phyloP scores from a whole-genome alignment of 163 green algal genomes.

The Chlamydomonas reinhardtii region DNA sequence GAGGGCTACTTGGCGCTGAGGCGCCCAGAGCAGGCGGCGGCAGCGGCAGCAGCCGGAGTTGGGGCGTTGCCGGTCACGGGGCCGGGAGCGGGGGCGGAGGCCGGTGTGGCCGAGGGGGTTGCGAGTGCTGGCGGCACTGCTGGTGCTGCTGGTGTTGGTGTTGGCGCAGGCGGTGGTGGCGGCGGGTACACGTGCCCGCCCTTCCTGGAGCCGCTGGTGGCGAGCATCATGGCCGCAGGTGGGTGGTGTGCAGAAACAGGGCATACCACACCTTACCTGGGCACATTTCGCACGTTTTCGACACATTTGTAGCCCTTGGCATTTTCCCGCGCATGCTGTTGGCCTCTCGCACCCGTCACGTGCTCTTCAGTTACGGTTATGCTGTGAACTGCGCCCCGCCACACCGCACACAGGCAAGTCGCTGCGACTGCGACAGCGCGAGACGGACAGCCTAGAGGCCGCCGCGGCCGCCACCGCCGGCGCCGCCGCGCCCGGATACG shows the following conservation, averaged over 20 bases:
- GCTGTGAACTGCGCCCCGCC: too few species aligned
- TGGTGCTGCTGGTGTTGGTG: not conserved
- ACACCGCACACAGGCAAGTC: constrained; percentile 16
- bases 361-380: too few species aligned
- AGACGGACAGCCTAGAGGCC: constrained; percentile 33
- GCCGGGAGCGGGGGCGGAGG: too few species aligned
- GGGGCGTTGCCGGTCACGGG: too few species aligned
- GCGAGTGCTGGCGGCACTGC: not conserved
- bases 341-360: too few species aligned
- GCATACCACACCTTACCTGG: too few species aligned
- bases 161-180: too few species aligned
- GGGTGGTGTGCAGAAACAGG: not conserved
- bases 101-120: not conserved
- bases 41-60: not conserved
- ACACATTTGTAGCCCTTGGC: too few species aligned
- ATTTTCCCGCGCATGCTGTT: too few species aligned
- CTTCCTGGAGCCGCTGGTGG: constrained; percentile 34
- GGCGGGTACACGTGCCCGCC: constrained; percentile 12
- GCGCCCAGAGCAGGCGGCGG: not conserved
- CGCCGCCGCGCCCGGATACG: constrained; percentile 22
- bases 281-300: too few species aligned
- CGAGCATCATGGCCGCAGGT: constrained; percentile 43
- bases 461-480: constrained; percentile 28
- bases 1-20: constrained; percentile 22
- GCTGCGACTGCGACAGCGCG: constrained; percentile 28